Base-by-base conservation (phyloP, 2,329 filamentous ascomycete genomes). In the Cordyceps tenuipes region DNA sequence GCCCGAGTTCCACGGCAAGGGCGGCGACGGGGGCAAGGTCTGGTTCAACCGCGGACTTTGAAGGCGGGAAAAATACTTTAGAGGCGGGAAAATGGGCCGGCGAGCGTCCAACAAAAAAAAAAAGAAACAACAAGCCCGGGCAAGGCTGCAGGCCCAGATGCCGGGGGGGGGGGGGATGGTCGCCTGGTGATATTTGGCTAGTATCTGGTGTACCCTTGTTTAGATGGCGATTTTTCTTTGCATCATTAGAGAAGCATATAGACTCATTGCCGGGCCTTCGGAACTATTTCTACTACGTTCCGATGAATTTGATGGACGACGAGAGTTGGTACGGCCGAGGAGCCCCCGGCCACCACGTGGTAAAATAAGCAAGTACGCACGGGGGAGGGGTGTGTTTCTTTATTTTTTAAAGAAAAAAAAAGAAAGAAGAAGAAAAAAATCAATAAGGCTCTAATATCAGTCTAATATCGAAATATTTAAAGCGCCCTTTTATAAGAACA, bases 1-100 rank as follows among this genome's bases (percentile, higher is more conserved):
- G 79, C 79, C 88, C 64, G 90, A 96, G 74, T 97, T 99, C 72
- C 88, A 87, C 75, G 87, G 85, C 7, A 83, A 83, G 60, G 92
- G 91, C 36, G 93, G 92, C 0, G 82, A 87, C 64, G 82, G 83
- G 59, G 92, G 90, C 0, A 79, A 91, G 77, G 89, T 99, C n/a
- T 90, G 95, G 71, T 97, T 99, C 75, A 97, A 99, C 74, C 84
- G 94, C 69, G 94, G 94, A 13, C 93, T 99, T 68, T 97, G 77
- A 75, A 29, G 12, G 23, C n/a, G 17, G 17, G 9, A 23, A n/a
- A 29, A 29, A 3, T 29, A 29, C 26, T 19, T 4, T n/a, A n/a
- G 34, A 19, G 12, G 12, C 19, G 23, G 21, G n/a, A n/a, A n/a
- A 34, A 3, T 23, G 23, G 31, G 10, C 10, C 31, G 31, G 31